Percentiles rank a stretch among this genome's conserved stretches.
phyloP scores from a whole-genome alignment of 768 basidiomycete genomes.

The Strobilomyces confusus region DNA sequence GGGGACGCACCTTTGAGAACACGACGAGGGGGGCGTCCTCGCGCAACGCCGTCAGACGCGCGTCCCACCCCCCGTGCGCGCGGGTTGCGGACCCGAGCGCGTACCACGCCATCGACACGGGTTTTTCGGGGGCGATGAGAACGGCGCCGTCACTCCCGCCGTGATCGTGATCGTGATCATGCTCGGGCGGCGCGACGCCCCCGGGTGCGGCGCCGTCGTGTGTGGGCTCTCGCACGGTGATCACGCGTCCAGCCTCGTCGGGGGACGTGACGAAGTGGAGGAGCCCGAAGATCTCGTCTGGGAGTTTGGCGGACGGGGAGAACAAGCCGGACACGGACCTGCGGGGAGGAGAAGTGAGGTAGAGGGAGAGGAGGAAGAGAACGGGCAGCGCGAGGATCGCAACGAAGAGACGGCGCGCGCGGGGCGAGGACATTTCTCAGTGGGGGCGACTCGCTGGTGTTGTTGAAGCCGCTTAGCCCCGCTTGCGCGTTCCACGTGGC shows the following conservation, averaged over 20 bases:
- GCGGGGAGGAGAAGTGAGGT: conserved; percentile 31
- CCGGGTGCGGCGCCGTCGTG: not conserved
- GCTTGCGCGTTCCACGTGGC: too few relatives aligned
- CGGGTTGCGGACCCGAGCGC: conserved; percentile 37
- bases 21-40: conserved; percentile 62
- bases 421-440: conserved; percentile 22
- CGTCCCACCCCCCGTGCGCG: conserved; percentile 24
- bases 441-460: not conserved
- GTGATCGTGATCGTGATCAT: not conserved
- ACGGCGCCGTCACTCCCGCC: conserved; percentile 24
- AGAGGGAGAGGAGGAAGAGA: conserved; percentile 35
- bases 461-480: too few relatives aligned
- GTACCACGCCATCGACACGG: conserved; percentile 52
- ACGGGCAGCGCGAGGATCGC: conserved; percentile 36
- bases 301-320: conserved; percentile 37
- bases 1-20: conserved; percentile 67
- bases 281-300: conserved; percentile 67
- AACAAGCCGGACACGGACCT: conserved; percentile 26
- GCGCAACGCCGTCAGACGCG: conserved; percentile 40
- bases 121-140: conserved; percentile 42
- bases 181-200: not conserved
- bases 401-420: conserved; percentile 44
- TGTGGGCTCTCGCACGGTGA: conserved; percentile 19
- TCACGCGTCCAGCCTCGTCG: conserved; percentile 18
- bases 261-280: conserved; percentile 56